Evolutionary conservation across 2,329 filamentous ascomycete genomes (phyloP).

Genomic region (Leptodontidium sp.): DNA sequence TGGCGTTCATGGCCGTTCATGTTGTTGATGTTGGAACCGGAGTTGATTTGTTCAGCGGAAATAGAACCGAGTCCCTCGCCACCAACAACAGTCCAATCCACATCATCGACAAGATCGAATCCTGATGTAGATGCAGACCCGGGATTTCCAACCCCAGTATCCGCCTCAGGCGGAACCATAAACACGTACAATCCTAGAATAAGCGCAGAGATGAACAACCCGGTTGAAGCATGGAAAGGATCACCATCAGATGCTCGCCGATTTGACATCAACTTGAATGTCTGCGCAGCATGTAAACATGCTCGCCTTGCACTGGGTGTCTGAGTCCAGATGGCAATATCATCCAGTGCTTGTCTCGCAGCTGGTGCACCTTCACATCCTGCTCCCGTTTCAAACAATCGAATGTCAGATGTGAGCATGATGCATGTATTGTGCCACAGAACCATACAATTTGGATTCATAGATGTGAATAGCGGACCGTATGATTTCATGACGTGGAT

Average conservation of each 20-base stretch:
- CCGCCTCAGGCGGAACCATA: conserved; percentile 49
- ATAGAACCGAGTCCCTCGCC: conserved; percentile 51
- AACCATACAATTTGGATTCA: conserved; percentile 58
- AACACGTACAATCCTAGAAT: conserved; percentile 61
- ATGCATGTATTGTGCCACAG: conserved; percentile 63
- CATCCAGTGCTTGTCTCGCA: conserved; percentile 57
- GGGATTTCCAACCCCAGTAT: not conserved
- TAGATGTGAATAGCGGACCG: conserved; percentile 51
- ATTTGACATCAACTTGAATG: conserved; percentile 58
- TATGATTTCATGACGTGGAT: conserved; percentile 51
- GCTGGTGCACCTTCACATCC: conserved; percentile 56
- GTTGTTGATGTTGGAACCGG: too few relatives aligned
- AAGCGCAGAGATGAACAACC: conserved; percentile 59
- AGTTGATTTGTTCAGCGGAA: not conserved
- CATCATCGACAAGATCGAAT: conserved; percentile 57
- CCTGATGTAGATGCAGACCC: conserved; percentile 24
- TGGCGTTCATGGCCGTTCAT: not conserved
- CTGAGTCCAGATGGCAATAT: conserved; percentile 59
- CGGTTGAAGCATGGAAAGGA: conserved; percentile 58
- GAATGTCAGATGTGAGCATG: conserved; percentile 59
- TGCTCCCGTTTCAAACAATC: conserved; percentile 60
- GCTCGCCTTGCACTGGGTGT: conserved; percentile 58
- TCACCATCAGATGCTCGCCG: conserved; percentile 60
- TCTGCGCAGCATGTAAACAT: conserved; percentile 60
- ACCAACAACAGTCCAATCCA: conserved; percentile 58